Base-by-base conservation (phyloP, 352 stramenopile genomes). In the Hyphochytrium catenoides region DNA sequence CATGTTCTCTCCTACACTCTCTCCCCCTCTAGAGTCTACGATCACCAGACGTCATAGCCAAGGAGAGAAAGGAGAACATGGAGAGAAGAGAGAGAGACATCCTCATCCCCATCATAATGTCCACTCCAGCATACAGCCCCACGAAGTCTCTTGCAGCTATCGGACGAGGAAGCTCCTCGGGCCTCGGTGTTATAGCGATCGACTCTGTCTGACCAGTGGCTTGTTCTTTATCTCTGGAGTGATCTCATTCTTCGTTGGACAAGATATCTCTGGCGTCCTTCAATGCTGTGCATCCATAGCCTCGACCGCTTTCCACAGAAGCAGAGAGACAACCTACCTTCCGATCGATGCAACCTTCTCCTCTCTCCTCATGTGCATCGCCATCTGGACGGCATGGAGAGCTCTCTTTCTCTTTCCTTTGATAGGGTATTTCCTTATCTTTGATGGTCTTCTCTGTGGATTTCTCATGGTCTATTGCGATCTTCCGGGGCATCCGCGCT, bases 391-490 rank as follows among this genome's bases (percentile, higher is more conserved):
- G 1, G 22, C 22, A 4, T n/a, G n/a, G n/a, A n/a, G n/a, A n/a
- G n/a, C n/a, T n/a, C n/a, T n/a, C n/a, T n/a, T n/a, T n/a, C n/a
- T n/a, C n/a, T n/a, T n/a, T n/a, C n/a, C n/a, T n/a, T n/a, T n/a
- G n/a, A n/a, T n/a, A n/a, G n/a, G n/a, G n/a, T n/a, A n/a, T n/a
- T n/a, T n/a, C n/a, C n/a, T n/a, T n/a, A n/a, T n/a, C n/a, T 75
- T 71, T 39, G 17, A 42, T 22, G 61, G 47, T 12, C 14, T 50
- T 30, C 41, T 73, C 20, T 76, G 63, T 46, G 35, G 43, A 33
- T 79, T 79, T 50, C 75, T 63, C 37, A 77, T 62, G 62, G 48
- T 79, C 34, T 79, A 79, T 53, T 79, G 66, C 39, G 66, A 63
- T 1, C 49, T 79, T 31, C 66, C 66, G 2, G 66, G 66, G 35